Conservation (phyloP, 2,329 filamentous ascomycete species). For the Aspergillus sp. region DNA sequence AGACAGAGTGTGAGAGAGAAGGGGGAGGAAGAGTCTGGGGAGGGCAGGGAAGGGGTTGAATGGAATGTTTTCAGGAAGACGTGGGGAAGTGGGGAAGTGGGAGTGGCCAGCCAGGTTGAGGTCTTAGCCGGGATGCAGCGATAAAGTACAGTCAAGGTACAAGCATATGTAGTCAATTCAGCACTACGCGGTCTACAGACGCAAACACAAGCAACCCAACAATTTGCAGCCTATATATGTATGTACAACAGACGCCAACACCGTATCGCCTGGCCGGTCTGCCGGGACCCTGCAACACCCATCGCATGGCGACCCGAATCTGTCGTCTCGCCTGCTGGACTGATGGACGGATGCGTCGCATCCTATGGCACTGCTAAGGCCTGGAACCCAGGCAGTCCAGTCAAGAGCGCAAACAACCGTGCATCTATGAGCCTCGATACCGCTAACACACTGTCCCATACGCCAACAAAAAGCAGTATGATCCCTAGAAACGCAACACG, state of each 20-base stretch:
- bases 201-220: slow-evolving; percentile 6
- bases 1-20: background rate
- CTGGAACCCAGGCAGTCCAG: background rate
- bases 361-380: background rate
- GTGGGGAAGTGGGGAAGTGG: background rate
- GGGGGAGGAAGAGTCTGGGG: background rate
- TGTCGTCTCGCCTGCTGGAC: background rate
- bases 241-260: background rate
- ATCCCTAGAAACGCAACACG: slow-evolving; percentile 30
- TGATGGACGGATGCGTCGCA: background rate
- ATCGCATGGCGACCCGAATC: too few species aligned
- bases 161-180: background rate
- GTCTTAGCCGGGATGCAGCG: background rate
- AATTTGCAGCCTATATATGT: slow-evolving; percentile 3
- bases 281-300: too few species aligned
- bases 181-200: background rate
- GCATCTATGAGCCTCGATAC: slow-evolving; percentile 27
- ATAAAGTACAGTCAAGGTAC: too few species aligned
- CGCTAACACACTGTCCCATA: slow-evolving; percentile 31
- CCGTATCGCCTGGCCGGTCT: background rate
- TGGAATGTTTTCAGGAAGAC: background rate
- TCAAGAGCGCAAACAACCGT: slow-evolving; percentile 14
- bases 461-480: slow-evolving; percentile 29
- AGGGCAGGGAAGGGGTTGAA: background rate
- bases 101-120: background rate